A percentile compares a stretch with the other conserved stretches of the same genome.
Evolutionary conservation across 345 rosid species (phyloP).

Genomic region (Passiflora organensis): DNA sequence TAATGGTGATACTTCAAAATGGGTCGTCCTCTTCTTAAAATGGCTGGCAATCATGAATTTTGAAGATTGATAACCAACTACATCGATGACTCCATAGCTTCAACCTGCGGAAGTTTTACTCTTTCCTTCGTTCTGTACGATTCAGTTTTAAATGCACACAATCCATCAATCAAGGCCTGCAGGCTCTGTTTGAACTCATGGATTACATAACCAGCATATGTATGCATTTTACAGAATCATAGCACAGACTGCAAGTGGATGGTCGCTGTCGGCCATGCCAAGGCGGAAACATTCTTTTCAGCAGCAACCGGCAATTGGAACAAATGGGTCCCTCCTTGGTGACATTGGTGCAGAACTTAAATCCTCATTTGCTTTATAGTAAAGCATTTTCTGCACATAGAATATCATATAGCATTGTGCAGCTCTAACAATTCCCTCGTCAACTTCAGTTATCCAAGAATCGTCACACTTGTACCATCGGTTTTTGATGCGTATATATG

Average conservation of each 20-base stretch:
- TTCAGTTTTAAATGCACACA: background rate
- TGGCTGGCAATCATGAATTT: background rate
- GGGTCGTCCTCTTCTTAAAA: background rate
- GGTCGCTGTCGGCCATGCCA: background rate
- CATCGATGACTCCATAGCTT: background rate
- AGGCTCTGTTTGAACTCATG: background rate
- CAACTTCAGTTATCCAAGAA: conserved; percentile 27
- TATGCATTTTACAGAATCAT: conserved; percentile 9
- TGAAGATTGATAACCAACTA: background rate
- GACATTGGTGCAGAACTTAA: conserved; percentile 27
- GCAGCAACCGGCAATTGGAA: conserved; percentile 54
- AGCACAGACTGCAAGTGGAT: conserved; percentile 25
- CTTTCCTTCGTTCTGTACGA: background rate
- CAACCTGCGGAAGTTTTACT: background rate
- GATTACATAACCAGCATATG: background rate
- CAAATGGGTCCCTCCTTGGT: conserved; percentile 28
- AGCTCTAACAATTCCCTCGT: conserved; percentile 23
- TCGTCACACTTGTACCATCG: conserved; percentile 32
- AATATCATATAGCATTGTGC: conserved; percentile 29
- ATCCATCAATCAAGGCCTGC: background rate
- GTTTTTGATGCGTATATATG: conserved; percentile 22
- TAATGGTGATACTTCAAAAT: background rate
- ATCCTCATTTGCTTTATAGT: conserved; percentile 39
- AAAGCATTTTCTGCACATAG: conserved; percentile 30
- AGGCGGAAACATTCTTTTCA: conserved; percentile 3